phyloP scores from a whole-genome alignment of 2,329 filamentous ascomycete species.

The Fusarium guadeloupense region DNA sequence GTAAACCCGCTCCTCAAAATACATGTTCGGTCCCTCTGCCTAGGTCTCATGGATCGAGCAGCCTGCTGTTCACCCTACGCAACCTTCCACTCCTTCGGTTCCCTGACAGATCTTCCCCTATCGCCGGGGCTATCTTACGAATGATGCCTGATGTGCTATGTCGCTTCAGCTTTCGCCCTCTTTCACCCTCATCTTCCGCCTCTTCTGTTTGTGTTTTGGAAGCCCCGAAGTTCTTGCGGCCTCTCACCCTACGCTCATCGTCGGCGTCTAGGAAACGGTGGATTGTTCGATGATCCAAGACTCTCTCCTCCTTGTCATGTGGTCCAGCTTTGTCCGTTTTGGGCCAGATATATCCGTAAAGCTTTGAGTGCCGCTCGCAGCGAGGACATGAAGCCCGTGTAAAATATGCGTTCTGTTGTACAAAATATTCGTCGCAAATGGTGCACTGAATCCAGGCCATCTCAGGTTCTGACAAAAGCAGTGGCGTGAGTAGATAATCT shows the following conservation, averaged over 20 bases:
- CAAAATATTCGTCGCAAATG: slow-evolving; percentile 82
- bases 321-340: slow-evolving; percentile 87
- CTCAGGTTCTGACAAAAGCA: slow-evolving; percentile 76
- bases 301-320: slow-evolving; percentile 73
- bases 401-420: slow-evolving; percentile 88
- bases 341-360: slow-evolving; percentile 96
- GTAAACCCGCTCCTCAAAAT: slow-evolving; percentile 15
- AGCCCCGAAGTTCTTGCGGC: slow-evolving; percentile 50
- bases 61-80: slow-evolving; percentile 47
- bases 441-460: slow-evolving; percentile 91
- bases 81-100: slow-evolving; percentile 50
- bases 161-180: slow-evolving; percentile 40
- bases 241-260: slow-evolving; percentile 69
- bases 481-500: slow-evolving; percentile 83
- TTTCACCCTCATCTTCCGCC: slow-evolving; percentile 33
- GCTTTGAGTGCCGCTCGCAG: slow-evolving; percentile 93
- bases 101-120: slow-evolving; percentile 33
- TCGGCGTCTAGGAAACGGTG: slow-evolving; percentile 82
- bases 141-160: slow-evolving; percentile 12
- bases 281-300: slow-evolving; percentile 86
- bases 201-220: slow-evolving; percentile 42
- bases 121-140: slow-evolving; percentile 11
- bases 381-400: slow-evolving; percentile 87
- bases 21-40: neutral
- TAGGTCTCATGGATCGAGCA: slow-evolving; percentile 36